Base-by-base conservation (phyloP, 2,329 filamentous ascomycete species). In the Sporothrix luriei region DNA sequence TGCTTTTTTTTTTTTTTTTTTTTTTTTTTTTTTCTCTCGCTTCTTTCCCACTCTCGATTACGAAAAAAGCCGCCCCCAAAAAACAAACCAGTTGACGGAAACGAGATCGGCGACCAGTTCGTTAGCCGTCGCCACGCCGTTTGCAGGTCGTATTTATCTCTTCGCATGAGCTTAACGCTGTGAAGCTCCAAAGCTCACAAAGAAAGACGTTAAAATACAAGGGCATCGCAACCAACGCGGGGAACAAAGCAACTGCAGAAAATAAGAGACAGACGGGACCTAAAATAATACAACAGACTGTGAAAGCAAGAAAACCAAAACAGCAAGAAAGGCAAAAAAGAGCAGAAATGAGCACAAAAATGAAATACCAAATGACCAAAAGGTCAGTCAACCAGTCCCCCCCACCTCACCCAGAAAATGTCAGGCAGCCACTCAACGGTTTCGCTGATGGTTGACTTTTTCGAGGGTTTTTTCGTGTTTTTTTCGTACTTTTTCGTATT, bases 381-480 rank as follows among this genome's bases (percentile, higher is more conserved):
- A 33, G 33, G 33, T 7, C 29, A 29, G n/a, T n/a, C n/a, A n/a
- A n/a, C n/a, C n/a, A 29, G 6, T 33, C 33, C 33, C 33, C 5
- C 6, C 33, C 33, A 5, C 33, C 33, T 33, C 33, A 1, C 5
- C 33, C 7, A 43, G 19, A 13, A 66, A 24, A 52, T 29, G 51
- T 38, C 65, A 46, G 13, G 51, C 49, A 67, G 65, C 33, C 38
- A 19, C 26, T 46, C 65, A 19, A 57, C 61, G 19, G 49, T 64
- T 64, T 64, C 61, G 7, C 49, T 16, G 16, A 43, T 64, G 24
- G 61, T 43, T 33, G 61, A 21, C n/a, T 24, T 16, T 16, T 26
- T 48, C 16, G 29, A 5, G 29, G 29, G 29, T 48, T 4, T 29
- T 29, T n/a, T 64, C 21, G 26, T 4, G 24, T 61, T 19, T 40